Conservation (phyloP, 1,284 basidiomycete species). For the Apiotrichum veenhuisii region DNA sequence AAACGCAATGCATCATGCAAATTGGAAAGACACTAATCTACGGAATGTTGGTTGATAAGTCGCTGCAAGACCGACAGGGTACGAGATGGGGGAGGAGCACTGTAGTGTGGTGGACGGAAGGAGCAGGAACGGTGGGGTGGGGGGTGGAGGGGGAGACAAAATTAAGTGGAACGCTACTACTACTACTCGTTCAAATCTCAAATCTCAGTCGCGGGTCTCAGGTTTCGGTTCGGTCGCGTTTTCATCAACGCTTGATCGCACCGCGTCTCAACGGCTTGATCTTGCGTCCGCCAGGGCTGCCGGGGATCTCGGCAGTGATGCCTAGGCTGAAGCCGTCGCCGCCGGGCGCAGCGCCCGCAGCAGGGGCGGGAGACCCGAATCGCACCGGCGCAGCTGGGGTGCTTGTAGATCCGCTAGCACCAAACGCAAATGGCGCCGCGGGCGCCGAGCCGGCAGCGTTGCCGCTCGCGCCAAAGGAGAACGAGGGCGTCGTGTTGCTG, state of each 20-base stretch:
- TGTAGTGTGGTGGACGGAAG: too few species aligned
- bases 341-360: constrained; percentile 5
- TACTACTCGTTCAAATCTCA: too few species aligned
- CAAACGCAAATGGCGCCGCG: constrained; percentile 13
- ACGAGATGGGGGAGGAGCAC: too few species aligned
- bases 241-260: constrained; percentile 11
- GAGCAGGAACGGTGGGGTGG: too few species aligned
- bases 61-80: too few species aligned
- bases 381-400: constrained; percentile 6
- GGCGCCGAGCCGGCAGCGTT: constrained; percentile 1
- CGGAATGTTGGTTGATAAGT: too few species aligned
- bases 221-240: neutral
- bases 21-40: too few species aligned
- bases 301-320: constrained; percentile 17
- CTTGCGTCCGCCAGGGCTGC: constrained; percentile 26
- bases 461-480: constrained; percentile 16
- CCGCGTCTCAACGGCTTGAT: constrained; percentile 33
- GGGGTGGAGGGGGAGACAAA: too few species aligned
- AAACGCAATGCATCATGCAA: too few species aligned
- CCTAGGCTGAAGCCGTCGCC: constrained; percentile 24
- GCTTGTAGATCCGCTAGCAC: neutral
- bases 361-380: constrained; percentile 25
- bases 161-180: too few species aligned
- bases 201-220: neutral
- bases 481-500: constrained; percentile 6